phyloP scores from a whole-genome alignment of 2,329 filamentous ascomycete genomes.

The Alternaria gaisen region DNA sequence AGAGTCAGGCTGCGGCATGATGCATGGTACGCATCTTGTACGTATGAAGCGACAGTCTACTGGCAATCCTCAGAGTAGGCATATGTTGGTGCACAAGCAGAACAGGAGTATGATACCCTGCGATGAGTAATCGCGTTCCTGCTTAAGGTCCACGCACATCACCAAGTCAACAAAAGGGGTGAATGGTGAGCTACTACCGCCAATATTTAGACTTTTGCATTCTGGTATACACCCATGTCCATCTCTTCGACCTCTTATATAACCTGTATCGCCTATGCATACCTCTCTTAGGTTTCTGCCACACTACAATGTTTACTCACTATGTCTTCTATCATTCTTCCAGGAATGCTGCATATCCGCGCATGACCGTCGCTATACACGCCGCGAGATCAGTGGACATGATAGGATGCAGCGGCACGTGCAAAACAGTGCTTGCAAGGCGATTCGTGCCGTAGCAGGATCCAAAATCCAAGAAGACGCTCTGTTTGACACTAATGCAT shows the following conservation, averaged over 20 bases:
- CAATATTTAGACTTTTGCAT: background rate
- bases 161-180: background rate
- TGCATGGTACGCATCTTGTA: background rate
- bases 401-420: background rate
- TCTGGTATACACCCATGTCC: background rate
- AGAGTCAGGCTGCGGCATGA: background rate
- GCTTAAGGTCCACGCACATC: background rate
- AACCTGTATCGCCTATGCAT: background rate
- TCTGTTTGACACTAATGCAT: background rate
- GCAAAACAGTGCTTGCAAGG: background rate
- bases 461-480: background rate
- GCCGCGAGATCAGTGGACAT: background rate
- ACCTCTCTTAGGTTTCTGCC: background rate
- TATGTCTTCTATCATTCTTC: background rate
- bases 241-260: background rate
- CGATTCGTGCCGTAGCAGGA: background rate
- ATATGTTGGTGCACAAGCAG: background rate
- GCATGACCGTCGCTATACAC: background rate
- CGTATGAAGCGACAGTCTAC: background rate
- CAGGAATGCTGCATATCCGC: background rate
- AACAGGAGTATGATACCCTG: conserved; percentile 3
- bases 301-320: background rate
- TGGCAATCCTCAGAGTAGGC: background rate
- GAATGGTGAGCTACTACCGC: background rate
- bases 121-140: background rate